Conservation (phyloP, 768 basidiomycete species). For the Crepidotus variabilis region DNA sequence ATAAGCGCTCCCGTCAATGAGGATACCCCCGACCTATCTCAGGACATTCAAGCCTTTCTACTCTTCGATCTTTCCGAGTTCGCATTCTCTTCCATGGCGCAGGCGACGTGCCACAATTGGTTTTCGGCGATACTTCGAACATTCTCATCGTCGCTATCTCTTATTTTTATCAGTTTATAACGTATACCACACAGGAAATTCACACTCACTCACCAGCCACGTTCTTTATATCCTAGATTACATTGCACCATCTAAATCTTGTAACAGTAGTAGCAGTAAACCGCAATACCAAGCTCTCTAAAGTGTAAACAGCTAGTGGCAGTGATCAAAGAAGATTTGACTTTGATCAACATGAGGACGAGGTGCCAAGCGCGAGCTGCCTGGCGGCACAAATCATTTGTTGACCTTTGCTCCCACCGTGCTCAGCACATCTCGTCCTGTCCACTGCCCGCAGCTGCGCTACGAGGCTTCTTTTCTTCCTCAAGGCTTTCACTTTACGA, state of each 20-base stretch:
- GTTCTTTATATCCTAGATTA: not conserved
- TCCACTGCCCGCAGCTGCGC: constrained; percentile 4
- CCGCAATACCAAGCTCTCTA: not conserved
- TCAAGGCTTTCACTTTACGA: not conserved
- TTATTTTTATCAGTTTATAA: too few relatives aligned
- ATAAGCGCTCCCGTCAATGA: not conserved
- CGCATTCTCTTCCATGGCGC: too few relatives aligned
- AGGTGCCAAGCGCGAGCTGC: not conserved
- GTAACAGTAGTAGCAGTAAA: not conserved
- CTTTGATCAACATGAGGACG: not conserved
- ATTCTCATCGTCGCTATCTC: not conserved
- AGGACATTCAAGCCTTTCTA: not conserved
- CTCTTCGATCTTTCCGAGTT: not conserved
- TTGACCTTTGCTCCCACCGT: not conserved
- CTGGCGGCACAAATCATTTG: not conserved
- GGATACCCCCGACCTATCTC: not conserved
- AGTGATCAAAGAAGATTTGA: not conserved
- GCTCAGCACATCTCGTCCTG: not conserved
- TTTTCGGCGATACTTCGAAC: not conserved
- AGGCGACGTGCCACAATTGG: too few relatives aligned
- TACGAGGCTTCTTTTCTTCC: constrained; percentile 4
- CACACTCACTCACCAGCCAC: not conserved
- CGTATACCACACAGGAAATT: not conserved
- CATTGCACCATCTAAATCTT: not conserved
- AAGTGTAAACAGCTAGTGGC: not conserved